Evolutionary conservation across 2,329 filamentous ascomycete genomes (phyloP), one percentile per base, ranked within the genome.

Genomic region (Sporothrix euskadiensis): DNA sequence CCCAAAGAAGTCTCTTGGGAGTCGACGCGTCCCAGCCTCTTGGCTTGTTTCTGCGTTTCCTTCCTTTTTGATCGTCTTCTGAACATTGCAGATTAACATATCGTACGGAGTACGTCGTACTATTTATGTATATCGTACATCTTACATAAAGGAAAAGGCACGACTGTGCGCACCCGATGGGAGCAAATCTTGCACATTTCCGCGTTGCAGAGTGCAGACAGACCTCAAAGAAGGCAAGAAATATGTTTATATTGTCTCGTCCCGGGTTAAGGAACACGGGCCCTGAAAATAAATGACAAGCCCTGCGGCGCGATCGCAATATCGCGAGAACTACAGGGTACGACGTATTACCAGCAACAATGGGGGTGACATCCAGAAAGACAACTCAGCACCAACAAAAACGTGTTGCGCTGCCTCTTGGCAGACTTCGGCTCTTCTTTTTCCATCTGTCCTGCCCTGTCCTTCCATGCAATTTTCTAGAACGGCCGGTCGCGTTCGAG

Each of bases 241-340:
- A 35, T 7, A 41, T 26, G 2, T 26, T 26, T 26, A 30, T 47
- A 66, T 44, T 22, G 6, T 12, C 26, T 19, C 39, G 10, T 47
- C 41, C 61, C 61, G 22, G 61, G 39, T 14, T 47, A 66, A 19
- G 22, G 12, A 39, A 41, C 35, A 22, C 35, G 61, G 61, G 39
- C 61, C 61, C 61, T 66, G 61, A 66, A 19, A 47, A 66, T 66
- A 66, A 41, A 66, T 47, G 19, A 63, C 52, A 32, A 61, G 57
- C 30, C 30, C 9, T 39, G 32, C 57, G 52, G 30, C 57, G 4
- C 30, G 4, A 39, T 41, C 32, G 32, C 57, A 61, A 66, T 66
- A 66, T 66, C 61, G 57, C 35, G 59, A 44, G 32, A 65, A 7
- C 35, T 14, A 26, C 26, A 26, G 26, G 2, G 26, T 26, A 26